Percentiles rank a stretch among this genome's conserved stretches.
Evolutionary conservation across 768 basidiomycete species (phyloP).

Genomic region (Macrolepiota albuminosa): DNA sequence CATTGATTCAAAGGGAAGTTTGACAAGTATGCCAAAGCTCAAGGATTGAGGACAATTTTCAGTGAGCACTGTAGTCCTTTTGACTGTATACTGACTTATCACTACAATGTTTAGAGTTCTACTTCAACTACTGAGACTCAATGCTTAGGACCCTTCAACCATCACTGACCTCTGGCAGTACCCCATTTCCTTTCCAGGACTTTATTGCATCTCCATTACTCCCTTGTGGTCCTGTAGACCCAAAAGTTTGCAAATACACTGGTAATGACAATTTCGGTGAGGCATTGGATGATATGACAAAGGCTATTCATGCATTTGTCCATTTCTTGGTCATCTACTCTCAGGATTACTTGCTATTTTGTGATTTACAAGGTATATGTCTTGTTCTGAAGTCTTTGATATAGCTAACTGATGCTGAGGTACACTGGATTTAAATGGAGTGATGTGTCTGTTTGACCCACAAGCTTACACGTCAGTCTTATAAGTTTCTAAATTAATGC

Average conservation of each 20-base stretch:
- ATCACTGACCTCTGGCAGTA: background rate
- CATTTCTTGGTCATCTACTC: too few species aligned
- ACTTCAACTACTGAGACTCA: constrained; percentile 19
- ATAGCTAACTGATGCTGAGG: background rate
- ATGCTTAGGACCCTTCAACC: constrained; percentile 1
- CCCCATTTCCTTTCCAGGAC: constrained; percentile 7
- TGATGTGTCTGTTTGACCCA: constrained; percentile 9
- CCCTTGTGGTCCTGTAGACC: too few species aligned
- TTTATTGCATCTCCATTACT: too few species aligned
- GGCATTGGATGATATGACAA: constrained; percentile 16
- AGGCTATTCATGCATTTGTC: constrained; percentile 13
- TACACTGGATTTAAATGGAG: too few species aligned
- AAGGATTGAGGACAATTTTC: background rate
- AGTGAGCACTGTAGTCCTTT: too few species aligned
- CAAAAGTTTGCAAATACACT: constrained; percentile 21
- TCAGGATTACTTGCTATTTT: too few species aligned
- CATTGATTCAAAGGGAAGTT: too few species aligned
- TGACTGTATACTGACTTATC: too few species aligned
- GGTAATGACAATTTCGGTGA: constrained; percentile 20
- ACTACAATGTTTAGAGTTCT: constrained; percentile 14
- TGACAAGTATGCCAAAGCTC: background rate
- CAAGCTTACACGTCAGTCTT: too few species aligned
- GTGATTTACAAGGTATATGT: too few species aligned
- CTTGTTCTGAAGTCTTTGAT: background rate
- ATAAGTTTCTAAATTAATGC: background rate